Conservation (phyloP, 169 alveolate genomes). For the Plasmodium vinckei region DNA sequence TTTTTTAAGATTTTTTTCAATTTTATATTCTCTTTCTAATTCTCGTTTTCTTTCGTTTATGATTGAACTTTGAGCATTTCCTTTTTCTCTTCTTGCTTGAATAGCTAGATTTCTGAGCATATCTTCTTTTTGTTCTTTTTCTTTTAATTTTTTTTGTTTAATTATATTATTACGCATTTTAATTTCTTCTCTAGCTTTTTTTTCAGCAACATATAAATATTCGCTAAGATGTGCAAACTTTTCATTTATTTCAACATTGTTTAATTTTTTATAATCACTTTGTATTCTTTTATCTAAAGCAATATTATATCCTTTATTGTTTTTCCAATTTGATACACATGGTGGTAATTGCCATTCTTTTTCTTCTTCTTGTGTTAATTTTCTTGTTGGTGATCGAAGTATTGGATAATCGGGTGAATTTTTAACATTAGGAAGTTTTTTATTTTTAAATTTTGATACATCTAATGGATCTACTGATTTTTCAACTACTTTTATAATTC, state of each 20-base stretch:
- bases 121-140: slow-evolving; percentile 93
- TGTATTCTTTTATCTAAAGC: slow-evolving; percentile 98
- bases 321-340: slow-evolving; percentile 98
- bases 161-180: slow-evolving; percentile 94
- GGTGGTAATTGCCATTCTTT: slow-evolving; percentile 98
- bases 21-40: slow-evolving; percentile 85
- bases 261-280: slow-evolving; percentile 97
- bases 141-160: slow-evolving; percentile 90
- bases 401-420: slow-evolving; percentile 92
- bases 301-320: slow-evolving; percentile 97
- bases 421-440: slow-evolving; percentile 92
- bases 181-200: slow-evolving; percentile 96
- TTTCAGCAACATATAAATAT: slow-evolving; percentile 95
- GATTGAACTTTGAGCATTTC: slow-evolving; percentile 37
- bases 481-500: slow-evolving; percentile 92
- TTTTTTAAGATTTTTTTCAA: slow-evolving; percentile 83
- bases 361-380: slow-evolving; percentile 95
- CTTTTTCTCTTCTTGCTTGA: slow-evolving; percentile 91
- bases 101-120: slow-evolving; percentile 92
- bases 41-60: slow-evolving; percentile 85
- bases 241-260: slow-evolving; percentile 93
- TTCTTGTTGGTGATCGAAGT: slow-evolving; percentile 94
- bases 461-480: slow-evolving; percentile 95
- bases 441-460: slow-evolving; percentile 95
- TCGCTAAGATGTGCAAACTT: slow-evolving; percentile 96